These are phyloP conservation scores for Setomelanomma holmii DNA, from an alignment of 2,329 filamentous ascomycete species.

Conservation along the genomic window DNA sequence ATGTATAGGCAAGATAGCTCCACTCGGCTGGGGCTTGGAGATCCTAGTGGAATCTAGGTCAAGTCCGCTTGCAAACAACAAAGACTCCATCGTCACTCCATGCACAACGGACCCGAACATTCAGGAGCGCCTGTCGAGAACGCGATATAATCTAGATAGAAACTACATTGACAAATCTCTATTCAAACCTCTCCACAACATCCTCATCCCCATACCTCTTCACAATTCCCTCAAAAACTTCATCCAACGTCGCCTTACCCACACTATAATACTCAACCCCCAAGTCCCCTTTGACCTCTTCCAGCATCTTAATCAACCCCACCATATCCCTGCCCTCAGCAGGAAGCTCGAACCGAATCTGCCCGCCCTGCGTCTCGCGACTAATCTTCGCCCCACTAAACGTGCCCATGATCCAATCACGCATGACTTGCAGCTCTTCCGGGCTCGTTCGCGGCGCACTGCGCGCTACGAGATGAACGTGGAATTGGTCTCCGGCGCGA, in stretches of 20 bases:
- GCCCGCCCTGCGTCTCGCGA: conserved; percentile 70
- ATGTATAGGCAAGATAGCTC: no score
- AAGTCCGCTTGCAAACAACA: no score
- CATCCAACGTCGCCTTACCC: conserved; percentile 82
- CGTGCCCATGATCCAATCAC: conserved; percentile 66
- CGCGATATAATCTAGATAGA: no score
- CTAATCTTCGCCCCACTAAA: conserved; percentile 68
- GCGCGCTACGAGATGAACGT: conserved; percentile 78
- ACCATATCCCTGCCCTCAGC: conserved; percentile 62
- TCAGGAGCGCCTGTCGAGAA: no score
- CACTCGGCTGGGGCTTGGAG: no score
- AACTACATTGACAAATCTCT: no score
- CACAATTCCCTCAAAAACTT: conserved; percentile 87
- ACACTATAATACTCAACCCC: conserved; percentile 86
- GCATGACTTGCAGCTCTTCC: conserved; percentile 69
- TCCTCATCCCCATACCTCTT: conserved; percentile 18
- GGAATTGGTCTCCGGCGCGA: conserved; percentile 76
- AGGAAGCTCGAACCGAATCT: conserved; percentile 79
- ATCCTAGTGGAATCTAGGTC: no score
- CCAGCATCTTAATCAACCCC: conserved; percentile 71
- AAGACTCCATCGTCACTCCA: no score
- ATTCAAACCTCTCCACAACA: conserved; percentile 6
- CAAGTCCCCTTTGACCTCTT: conserved; percentile 70
- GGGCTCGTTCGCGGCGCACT: conserved; percentile 73
- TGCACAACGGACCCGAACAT: no score